Evolutionary conservation across 441 rosid genomes (phyloP).

Genomic region (Lepidium campestre): DNA sequence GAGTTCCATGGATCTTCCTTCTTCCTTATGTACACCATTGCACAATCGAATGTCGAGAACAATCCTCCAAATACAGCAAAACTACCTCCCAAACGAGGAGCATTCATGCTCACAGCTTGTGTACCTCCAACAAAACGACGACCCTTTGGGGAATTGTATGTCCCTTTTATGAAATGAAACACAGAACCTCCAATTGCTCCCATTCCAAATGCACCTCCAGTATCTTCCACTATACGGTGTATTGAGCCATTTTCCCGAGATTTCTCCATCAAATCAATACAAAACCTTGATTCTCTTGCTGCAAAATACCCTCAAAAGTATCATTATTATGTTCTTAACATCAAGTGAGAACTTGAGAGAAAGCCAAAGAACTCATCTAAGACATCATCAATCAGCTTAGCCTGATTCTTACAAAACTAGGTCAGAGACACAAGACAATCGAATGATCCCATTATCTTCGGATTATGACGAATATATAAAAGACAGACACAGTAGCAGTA

Average conservation of each 20-base stretch:
- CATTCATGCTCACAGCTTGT: slow-evolving; percentile 59
- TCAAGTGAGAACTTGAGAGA: not conserved
- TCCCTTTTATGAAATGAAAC: slow-evolving; percentile 49
- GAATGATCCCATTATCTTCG: not conserved
- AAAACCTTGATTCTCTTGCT: not conserved
- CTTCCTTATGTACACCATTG: slow-evolving; percentile 47
- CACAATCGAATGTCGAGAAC: slow-evolving; percentile 46
- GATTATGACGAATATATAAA: not conserved
- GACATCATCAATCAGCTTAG: not conserved
- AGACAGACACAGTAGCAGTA: not conserved
- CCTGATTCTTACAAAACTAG: not conserved
- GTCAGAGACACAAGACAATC: not conserved
- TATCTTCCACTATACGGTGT: slow-evolving; percentile 41
- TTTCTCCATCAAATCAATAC: slow-evolving; percentile 36
- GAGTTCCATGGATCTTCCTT: slow-evolving; percentile 80
- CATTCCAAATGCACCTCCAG: slow-evolving; percentile 52
- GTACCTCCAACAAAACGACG: slow-evolving; percentile 48
- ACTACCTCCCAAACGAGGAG: slow-evolving; percentile 59
- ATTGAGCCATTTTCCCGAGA: slow-evolving; percentile 47
- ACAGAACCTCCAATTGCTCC: slow-evolving; percentile 68
- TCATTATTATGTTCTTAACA: not conserved
- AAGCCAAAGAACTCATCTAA: not conserved
- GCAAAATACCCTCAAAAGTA: not conserved
- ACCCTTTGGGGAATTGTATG: slow-evolving; percentile 47
- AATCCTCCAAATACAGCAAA: slow-evolving; percentile 62